phyloP scores from a whole-genome alignment of 768 basidiomycete genomes.

The Tylopilus vinaceipallidus region DNA sequence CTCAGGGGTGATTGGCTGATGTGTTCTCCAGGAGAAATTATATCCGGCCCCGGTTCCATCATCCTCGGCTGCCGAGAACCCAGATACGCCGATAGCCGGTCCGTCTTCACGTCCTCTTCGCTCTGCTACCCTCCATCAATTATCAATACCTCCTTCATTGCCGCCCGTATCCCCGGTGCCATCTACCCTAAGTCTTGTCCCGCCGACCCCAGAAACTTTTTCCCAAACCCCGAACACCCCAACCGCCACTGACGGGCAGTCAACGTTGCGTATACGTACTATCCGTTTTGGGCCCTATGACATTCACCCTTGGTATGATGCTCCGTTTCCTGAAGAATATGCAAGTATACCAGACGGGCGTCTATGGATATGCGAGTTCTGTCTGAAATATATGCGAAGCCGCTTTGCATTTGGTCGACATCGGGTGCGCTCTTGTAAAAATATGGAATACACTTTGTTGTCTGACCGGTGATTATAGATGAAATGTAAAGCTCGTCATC shows the following conservation, averaged over 20 bases:
- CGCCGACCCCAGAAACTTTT: constrained; percentile 35
- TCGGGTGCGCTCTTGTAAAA: constrained; percentile 52
- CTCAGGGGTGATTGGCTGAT: constrained; percentile 1
- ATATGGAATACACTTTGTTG: not conserved
- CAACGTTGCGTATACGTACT: constrained; percentile 68
- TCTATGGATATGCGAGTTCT: constrained; percentile 97
- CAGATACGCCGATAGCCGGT: constrained; percentile 45
- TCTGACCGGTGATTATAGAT: constrained; percentile 49
- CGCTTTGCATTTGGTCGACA: constrained; percentile 83
- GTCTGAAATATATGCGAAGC: constrained; percentile 97
- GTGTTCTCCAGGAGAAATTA: constrained; percentile 44
- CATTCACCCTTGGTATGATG: constrained; percentile 98
- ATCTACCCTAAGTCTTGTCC: constrained; percentile 35
- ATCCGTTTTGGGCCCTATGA: constrained; percentile 91
- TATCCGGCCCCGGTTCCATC: constrained; percentile 42
- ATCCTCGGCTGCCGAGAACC: constrained; percentile 29
- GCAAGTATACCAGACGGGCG: constrained; percentile 86
- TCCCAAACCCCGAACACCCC: constrained; percentile 32
- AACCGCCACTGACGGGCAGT: constrained; percentile 18
- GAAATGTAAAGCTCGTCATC: constrained; percentile 94
- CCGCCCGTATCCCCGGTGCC: constrained; percentile 36
- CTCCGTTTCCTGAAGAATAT: constrained; percentile 98
- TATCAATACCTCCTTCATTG: constrained; percentile 29
- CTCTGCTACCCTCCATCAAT: constrained; percentile 46
- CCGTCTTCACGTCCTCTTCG: constrained; percentile 64